These are phyloP conservation scores for Lasiodiplodia sp. DNA, from an alignment of 2,329 filamentous ascomycete genomes.

Conservation along the genomic window DNA sequence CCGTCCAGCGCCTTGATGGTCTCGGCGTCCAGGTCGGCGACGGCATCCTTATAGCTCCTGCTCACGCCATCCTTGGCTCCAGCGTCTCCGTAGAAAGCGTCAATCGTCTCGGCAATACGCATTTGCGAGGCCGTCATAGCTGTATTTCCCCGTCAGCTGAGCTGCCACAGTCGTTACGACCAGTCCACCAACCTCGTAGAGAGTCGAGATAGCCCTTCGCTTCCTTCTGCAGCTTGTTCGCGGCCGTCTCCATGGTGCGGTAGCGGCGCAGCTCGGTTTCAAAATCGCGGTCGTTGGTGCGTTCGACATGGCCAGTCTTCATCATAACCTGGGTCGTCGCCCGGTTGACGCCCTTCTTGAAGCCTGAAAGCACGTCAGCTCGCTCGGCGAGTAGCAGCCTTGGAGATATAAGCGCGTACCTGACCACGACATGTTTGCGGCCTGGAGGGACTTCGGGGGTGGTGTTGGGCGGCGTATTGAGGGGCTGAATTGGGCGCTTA, in stretches of 20 bases:
- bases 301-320: slow-evolving; percentile 98
- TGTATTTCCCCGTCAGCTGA: slow-evolving; percentile 43
- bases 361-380: slow-evolving; percentile 61
- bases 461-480: slow-evolving; percentile 3
- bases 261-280: slow-evolving; percentile 98
- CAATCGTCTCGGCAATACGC: slow-evolving; percentile 98
- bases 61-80: slow-evolving; percentile 95
- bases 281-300: slow-evolving; percentile 98
- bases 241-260: slow-evolving; percentile 95
- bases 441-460: slow-evolving; percentile 8
- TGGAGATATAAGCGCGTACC: slow-evolving; percentile 53
- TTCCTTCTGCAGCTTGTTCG: slow-evolving; percentile 92
- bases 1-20: slow-evolving; percentile 98
- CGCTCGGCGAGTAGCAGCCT: slow-evolving; percentile 15
- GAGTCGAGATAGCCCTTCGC: slow-evolving; percentile 98
- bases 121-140: slow-evolving; percentile 99
- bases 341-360: slow-evolving; percentile 97
- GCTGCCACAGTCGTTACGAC: background rate
- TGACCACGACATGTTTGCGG: slow-evolving; percentile 60
- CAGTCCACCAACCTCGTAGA: slow-evolving; percentile 71
- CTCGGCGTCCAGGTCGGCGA: slow-evolving; percentile 96
- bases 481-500: slow-evolving; percentile 21
- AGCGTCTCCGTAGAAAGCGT: slow-evolving; percentile 97
- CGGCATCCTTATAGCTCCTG: slow-evolving; percentile 96
- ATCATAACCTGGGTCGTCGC: slow-evolving; percentile 99